phyloP scores from a whole-genome alignment of 1,139 yeast genomes.

The Pneumocystis wakefieldiae region DNA sequence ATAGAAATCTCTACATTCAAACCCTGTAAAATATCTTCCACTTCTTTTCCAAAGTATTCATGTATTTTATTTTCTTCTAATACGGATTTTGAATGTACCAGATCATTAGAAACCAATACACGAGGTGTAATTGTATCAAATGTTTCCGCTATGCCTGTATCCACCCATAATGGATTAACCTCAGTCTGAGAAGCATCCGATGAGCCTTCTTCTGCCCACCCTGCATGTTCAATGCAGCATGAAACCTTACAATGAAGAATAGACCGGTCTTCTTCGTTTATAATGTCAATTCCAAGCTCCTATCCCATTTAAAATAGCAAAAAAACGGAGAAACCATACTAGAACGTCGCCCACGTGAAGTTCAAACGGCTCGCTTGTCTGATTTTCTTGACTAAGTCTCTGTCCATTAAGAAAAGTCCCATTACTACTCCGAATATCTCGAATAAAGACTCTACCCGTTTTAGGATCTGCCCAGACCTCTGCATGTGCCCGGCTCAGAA shows the following conservation, averaged over 20 bases:
- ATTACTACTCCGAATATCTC: conserved; percentile 80
- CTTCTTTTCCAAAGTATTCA: too few relatives aligned
- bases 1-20: not conserved
- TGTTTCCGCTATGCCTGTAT: not conserved
- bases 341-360: conserved; percentile 60
- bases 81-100: not conserved
- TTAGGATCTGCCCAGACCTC: conserved; percentile 63
- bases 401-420: conserved; percentile 81
- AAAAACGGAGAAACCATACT: conserved; percentile 49
- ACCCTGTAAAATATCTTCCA: not conserved
- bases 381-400: conserved; percentile 46
- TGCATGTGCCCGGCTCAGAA: conserved; percentile 85
- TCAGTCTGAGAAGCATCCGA: conserved; percentile 5
- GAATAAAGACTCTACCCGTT: conserved; percentile 54
- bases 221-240: conserved; percentile 15
- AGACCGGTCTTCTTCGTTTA: conserved; percentile 13
- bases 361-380: conserved; percentile 40
- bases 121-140: not conserved
- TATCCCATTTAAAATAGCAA: not conserved
- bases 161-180: not conserved
- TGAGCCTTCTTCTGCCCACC: not conserved
- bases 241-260: conserved; percentile 16
- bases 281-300: not conserved
- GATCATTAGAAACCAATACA: not conserved
- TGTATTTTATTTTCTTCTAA: too few relatives aligned